Evolutionary conservation across 805 yeast species (phyloP), one percentile per base, ranked within the genome.

Genomic region (Yarrowia yakushimensis): DNA sequence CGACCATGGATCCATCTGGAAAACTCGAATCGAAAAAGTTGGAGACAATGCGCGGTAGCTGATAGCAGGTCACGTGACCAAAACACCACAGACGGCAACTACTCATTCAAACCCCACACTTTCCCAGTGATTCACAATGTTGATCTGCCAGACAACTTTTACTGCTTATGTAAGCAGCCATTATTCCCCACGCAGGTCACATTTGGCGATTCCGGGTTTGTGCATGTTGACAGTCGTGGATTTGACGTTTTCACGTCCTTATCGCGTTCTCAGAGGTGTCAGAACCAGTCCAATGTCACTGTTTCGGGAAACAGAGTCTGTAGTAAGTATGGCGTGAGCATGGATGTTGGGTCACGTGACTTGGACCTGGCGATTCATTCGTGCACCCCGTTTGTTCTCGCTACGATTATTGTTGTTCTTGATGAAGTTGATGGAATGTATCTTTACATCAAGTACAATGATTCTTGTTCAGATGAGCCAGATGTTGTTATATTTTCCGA

Each of bases 21-120:
- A 17, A 48, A 48, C 57, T 48, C 57, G 57, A 33, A n/a, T n/a
- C n/a, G n/a, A 17, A 4, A 20, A n/a, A 6, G 57, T 41, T 48
- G 57, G 57, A 48, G 33, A 13, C 9, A 12, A 9, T 48, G 57
- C 5, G 57, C 57, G 22, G 22, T 48, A 9, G 27, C 17, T 2
- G 17, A 5, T 6, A 17, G 8, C 4, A 27, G 13, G 41, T 31
- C 57, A 22, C 57, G 41, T 33, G 57, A 18, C 17, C 15, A 15
- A 2, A 0, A 11, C 3, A 2, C 4, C 30, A 15, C 39, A 15
- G n/a, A 33, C 10, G 31, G n/a, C n/a, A n/a, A n/a, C n/a, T n/a
- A 11, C 3, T 1, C 9, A 3, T 48, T 33, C 42, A 48, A 48
- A 11, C n/a, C 33, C 23, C 33, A 48, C 23, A 33, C 57, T 9